A percentile compares a stretch with the other conserved stretches of the same genome.
Evolutionary conservation across 2,329 filamentous ascomycete species (phyloP).

Genomic region (Tolypocladium inflatum): DNA sequence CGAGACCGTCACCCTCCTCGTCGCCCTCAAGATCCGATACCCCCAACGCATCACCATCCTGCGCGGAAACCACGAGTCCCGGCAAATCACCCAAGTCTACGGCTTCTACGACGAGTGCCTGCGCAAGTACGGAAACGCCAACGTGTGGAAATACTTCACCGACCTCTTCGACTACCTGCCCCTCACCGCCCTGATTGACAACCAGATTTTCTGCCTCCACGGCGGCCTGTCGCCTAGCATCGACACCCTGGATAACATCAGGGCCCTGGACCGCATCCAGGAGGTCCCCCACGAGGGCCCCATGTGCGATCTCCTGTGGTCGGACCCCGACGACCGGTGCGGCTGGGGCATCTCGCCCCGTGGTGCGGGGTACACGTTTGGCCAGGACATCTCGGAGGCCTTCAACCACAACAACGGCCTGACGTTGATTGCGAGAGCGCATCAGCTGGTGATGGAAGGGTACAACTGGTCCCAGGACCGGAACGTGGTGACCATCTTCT

Average conservation of each 20-base stretch:
- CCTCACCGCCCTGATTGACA: slow-evolving; percentile 93
- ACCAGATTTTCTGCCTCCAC: slow-evolving; percentile 98
- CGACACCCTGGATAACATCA: slow-evolving; percentile 90
- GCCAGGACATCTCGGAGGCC: slow-evolving; percentile 94
- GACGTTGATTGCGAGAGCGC: slow-evolving; percentile 88
- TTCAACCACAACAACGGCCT: slow-evolving; percentile 99
- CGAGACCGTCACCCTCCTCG: slow-evolving; percentile 92
- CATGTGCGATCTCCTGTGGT: slow-evolving; percentile 98
- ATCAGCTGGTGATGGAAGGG: slow-evolving; percentile 98
- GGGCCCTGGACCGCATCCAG: slow-evolving; percentile 90
- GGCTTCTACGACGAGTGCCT: slow-evolving; percentile 99
- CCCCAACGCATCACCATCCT: slow-evolving; percentile 97
- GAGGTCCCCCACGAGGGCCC: slow-evolving; percentile 97
- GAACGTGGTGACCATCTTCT: slow-evolving; percentile 98
- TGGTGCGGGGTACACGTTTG: slow-evolving; percentile 91
- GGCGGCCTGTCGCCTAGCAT: slow-evolving; percentile 94
- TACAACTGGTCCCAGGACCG: slow-evolving; percentile 99
- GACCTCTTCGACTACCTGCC: slow-evolving; percentile 98
- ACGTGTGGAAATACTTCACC: slow-evolving; percentile 99
- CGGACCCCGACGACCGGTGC: slow-evolving; percentile 91
- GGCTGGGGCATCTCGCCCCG: slow-evolving; percentile 94
- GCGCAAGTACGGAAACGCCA: slow-evolving; percentile 97
- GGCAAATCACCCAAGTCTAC: slow-evolving; percentile 98
- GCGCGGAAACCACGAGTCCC: slow-evolving; percentile 96
- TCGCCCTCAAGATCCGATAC: slow-evolving; percentile 96